These are phyloP conservation scores for Discostella stelligera DNA, from an alignment of 352 stramenopile genomes.

Conservation along the genomic window DNA sequence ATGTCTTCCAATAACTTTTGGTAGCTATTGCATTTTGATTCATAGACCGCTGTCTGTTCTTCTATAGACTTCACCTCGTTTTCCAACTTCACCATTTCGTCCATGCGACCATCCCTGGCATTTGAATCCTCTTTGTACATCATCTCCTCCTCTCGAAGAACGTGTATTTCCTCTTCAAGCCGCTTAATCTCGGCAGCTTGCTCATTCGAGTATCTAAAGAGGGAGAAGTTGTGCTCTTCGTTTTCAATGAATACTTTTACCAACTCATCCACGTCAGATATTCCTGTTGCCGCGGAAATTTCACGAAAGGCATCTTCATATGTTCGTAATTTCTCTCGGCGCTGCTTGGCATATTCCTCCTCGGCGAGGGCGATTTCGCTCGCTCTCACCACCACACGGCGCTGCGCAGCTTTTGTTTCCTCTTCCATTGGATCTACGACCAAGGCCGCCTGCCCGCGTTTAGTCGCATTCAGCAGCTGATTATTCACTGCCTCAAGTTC, in stretches of 20 bases:
- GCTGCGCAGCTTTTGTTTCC: conserved; percentile 46
- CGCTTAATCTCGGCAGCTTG: conserved; percentile 89
- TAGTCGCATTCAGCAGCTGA: conserved; percentile 46
- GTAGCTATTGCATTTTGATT: conserved; percentile 87
- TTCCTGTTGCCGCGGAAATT: conserved; percentile 90
- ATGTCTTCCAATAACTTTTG: conserved; percentile 88
- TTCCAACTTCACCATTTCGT: conserved; percentile 89
- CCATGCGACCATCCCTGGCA: conserved; percentile 87
- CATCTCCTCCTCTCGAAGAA: conserved; percentile 82
- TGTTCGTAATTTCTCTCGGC: conserved; percentile 89
- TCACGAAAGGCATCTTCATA: conserved; percentile 95
- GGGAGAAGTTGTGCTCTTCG: conserved; percentile 95
- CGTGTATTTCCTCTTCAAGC: conserved; percentile 44
- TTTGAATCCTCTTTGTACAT: conserved; percentile 84
- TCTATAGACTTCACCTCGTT: conserved; percentile 83
- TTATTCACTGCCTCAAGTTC: conserved; percentile 72
- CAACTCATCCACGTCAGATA: conserved; percentile 90
- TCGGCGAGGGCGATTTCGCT: conserved; percentile 84
- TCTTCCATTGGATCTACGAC: conserved; percentile 44
- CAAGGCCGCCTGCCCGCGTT: conserved; percentile 26
- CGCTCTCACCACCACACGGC: conserved; percentile 32
- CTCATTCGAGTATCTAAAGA: conserved; percentile 95
- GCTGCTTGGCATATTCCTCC: conserved; percentile 86
- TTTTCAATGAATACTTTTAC: conserved; percentile 92
- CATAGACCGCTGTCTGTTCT: conserved; percentile 87